Evolutionary conservation across 768 basidiomycete genomes (phyloP), one percentile per base, ranked within the genome.

Genomic region (Leucocoprinus birnbaumii): DNA sequence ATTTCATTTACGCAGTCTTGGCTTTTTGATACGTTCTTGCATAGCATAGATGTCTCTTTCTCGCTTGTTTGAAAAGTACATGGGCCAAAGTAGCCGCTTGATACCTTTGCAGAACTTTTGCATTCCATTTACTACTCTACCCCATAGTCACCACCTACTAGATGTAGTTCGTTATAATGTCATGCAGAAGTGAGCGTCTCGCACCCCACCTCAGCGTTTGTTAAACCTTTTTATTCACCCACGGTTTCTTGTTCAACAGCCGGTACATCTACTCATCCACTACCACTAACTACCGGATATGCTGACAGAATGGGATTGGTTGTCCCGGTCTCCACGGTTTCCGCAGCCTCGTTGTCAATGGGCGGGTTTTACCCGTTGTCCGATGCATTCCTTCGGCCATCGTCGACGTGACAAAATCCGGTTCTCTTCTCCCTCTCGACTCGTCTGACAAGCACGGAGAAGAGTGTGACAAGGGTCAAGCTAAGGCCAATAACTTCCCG

Each of bases 121-220:
- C 52, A 47, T 48, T 34, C 21, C 24, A 18, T 40, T 26, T 3
- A 43, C 38, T 42, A 40, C 46, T 27, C 45, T 55, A 53, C 42
- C 35, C 18, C 13, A 35, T 2, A 13, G 16, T 24, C 38, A 38
- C 38, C 38, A 38, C 38, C n/a, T 38, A 38, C 31, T 31, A 55
- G 53, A 55, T 22, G 46, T 55, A 55, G 37, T 41, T 31, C 40
- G 41, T 48, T 16, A 22, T 43, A 55, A 55, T 48, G 46, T 16
- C 31, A 48, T 54, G 34, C 43, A 37, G 14, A 27, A 44, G 42
- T 8, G 40, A 31, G 31, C 31, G 31, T 31, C 31, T 31, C 31
- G 6, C 11, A 5, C 31, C 31, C 11, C n/a, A n/a, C n/a, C n/a
- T n/a, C n/a, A n/a, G n/a, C n/a, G n/a, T n/a, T n/a, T n/a, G n/a